These are phyloP conservation scores for Blastocystis sp. DNA, from an alignment of 352 stramenopile genomes.

Conservation along the genomic window DNA sequence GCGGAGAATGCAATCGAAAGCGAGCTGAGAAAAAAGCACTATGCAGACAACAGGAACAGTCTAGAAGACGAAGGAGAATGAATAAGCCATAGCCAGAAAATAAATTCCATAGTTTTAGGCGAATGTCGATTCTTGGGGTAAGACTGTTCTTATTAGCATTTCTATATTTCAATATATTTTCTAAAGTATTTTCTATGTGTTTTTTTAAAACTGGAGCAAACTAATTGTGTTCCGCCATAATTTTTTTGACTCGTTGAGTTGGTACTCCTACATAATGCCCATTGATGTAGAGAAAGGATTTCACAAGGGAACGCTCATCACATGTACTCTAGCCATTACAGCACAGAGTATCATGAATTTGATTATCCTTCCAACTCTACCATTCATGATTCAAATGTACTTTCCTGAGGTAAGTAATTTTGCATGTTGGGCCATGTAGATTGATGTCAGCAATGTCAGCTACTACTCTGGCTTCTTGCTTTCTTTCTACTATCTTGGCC, in stretches of 20 bases:
- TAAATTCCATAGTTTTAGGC: too few relatives aligned
- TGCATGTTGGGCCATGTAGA: neutral
- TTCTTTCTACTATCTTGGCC: slow-evolving; percentile 33
- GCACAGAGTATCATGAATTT: neutral
- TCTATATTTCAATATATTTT: too few relatives aligned
- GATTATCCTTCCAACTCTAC: slow-evolving; percentile 6
- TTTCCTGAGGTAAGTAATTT: slow-evolving; percentile 10
- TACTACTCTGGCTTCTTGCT: slow-evolving; percentile 43
- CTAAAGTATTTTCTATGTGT: too few relatives aligned
- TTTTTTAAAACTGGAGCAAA: neutral
- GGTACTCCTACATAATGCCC: neutral
- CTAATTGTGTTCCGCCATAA: neutral
- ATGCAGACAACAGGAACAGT: too few relatives aligned
- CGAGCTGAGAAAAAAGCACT: too few relatives aligned
- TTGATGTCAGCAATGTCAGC: slow-evolving; percentile 30
- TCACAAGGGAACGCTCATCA: slow-evolving; percentile 11
- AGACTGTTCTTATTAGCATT: too few relatives aligned
- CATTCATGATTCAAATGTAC: slow-evolving; percentile 23
- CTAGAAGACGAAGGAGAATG: too few relatives aligned
- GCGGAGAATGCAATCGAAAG: too few relatives aligned
- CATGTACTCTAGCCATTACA: neutral
- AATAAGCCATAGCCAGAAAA: too few relatives aligned
- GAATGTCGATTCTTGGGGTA: too few relatives aligned
- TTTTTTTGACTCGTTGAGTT: neutral
- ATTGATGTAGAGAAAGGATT: slow-evolving; percentile 42